Conservation (phyloP, 176 grass and related monocot species). For the Themeda triandra region DNA sequence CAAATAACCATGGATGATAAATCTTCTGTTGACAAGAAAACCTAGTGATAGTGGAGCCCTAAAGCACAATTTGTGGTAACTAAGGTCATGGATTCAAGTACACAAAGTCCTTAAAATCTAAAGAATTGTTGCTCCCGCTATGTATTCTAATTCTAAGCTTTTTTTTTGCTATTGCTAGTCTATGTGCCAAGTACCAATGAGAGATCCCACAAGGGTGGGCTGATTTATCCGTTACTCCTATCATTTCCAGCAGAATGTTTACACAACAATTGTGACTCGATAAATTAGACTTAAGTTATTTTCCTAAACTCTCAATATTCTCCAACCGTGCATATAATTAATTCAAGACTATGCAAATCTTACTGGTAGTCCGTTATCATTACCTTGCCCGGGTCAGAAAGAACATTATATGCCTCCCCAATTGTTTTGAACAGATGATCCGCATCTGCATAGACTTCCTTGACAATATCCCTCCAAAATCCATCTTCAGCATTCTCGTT, state of each 20-base stretch:
- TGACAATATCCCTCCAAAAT: conserved; percentile 75
- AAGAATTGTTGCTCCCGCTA: background rate
- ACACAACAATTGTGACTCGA: background rate
- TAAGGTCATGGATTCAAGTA: background rate
- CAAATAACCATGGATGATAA: background rate
- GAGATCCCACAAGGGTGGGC: background rate
- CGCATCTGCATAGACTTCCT: conserved; percentile 80
- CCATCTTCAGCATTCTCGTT: conserved; percentile 77
- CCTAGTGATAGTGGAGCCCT: background rate
- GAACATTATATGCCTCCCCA: conserved; percentile 93
- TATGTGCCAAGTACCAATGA: background rate
- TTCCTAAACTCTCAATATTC: background rate
- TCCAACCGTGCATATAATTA: background rate
- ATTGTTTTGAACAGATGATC: conserved; percentile 96
- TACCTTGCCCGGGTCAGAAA: conserved; percentile 86
- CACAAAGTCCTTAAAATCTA: background rate
- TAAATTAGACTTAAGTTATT: background rate
- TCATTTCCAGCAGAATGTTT: conserved; percentile 10
- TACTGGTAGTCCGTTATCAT: background rate
- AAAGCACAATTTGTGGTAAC: background rate
- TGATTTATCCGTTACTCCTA: background rate
- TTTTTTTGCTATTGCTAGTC: background rate
- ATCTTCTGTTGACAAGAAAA: background rate
- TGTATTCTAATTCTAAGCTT: background rate
- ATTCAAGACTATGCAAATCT: conserved; percentile 17